Evolutionary conservation across 2,329 filamentous ascomycete genomes (phyloP).

Genomic region (Plectosphaerella sp.): DNA sequence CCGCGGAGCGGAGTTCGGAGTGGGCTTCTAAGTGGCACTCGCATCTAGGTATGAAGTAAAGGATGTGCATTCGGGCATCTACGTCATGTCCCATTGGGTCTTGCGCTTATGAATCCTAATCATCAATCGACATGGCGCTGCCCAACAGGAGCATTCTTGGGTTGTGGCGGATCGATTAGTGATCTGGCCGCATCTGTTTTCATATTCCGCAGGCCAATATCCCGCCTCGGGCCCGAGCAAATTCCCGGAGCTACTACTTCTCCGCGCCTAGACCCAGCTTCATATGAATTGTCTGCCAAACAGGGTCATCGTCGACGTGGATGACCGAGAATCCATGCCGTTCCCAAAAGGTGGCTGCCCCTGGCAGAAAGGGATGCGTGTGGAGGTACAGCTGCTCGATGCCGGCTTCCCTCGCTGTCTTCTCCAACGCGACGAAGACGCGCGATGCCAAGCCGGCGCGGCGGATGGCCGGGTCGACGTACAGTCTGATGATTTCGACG

Average conservation of each 20-base stretch:
- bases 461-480: constrained; percentile 18
- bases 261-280: background rate
- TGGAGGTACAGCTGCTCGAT: constrained; percentile 19
- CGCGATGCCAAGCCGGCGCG: constrained; percentile 20
- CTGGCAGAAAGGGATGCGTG: constrained; percentile 20
- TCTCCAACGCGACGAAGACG: constrained; percentile 12
- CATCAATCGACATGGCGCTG: no score
- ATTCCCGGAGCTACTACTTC: background rate
- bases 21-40: no score
- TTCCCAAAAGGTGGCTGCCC: constrained; percentile 20
- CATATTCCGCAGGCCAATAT: no score
- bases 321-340: constrained; percentile 15
- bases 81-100: no score
- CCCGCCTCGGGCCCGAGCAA: no score
- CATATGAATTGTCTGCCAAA: constrained; percentile 24
- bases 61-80: no score
- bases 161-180: no score
- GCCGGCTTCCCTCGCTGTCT: constrained; percentile 8
- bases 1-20: no score
- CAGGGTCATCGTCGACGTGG: constrained; percentile 15
- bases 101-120: no score
- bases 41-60: no score
- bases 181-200: no score
- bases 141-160: no score
- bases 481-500: constrained; percentile 21